Percentiles rank a stretch among this genome's conserved stretches.
Evolutionary conservation across 768 basidiomycete genomes (phyloP).

Genomic region (Mycena haematopus): DNA sequence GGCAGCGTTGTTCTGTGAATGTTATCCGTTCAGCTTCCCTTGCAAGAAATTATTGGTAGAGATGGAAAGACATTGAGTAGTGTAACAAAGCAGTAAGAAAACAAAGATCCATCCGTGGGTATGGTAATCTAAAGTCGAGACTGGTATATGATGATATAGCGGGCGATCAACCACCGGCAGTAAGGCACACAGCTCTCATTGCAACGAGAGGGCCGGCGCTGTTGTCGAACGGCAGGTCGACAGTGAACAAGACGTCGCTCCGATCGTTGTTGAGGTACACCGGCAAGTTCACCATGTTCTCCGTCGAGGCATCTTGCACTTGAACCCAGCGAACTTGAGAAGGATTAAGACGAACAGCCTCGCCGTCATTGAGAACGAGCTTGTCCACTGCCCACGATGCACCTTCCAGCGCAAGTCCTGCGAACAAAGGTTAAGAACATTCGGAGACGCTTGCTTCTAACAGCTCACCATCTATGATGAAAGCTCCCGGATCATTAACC

Average conservation of each 20-base stretch:
- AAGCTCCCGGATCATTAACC: constrained; percentile 78
- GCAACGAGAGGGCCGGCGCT: constrained; percentile 74
- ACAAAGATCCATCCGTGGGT: constrained; percentile 26
- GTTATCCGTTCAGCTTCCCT: background rate
- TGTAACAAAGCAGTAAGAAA: constrained; percentile 29
- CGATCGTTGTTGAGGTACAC: constrained; percentile 91
- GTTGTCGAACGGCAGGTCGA: constrained; percentile 80
- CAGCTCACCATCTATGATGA: constrained; percentile 83
- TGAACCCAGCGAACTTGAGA: constrained; percentile 92
- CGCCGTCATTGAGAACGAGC: constrained; percentile 85
- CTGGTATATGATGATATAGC: constrained; percentile 3
- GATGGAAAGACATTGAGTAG: constrained; percentile 30
- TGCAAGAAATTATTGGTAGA: background rate
- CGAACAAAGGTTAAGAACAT: constrained; percentile 23
- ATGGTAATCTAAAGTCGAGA: constrained; percentile 22
- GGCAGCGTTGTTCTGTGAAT: constrained; percentile 44
- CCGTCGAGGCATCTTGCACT: constrained; percentile 45
- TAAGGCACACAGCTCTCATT: constrained; percentile 90
- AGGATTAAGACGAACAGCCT: constrained; percentile 75
- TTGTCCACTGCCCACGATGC: constrained; percentile 75
- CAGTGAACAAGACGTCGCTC: constrained; percentile 89
- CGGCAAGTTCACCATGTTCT: constrained; percentile 75
- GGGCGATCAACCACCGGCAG: constrained; percentile 67
- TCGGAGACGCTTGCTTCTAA: background rate
- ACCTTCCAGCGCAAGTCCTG: constrained; percentile 88